Evolutionary conservation across 495 filamentous ascomycete species (phyloP).

Genomic region (Tuber aestivum): DNA sequence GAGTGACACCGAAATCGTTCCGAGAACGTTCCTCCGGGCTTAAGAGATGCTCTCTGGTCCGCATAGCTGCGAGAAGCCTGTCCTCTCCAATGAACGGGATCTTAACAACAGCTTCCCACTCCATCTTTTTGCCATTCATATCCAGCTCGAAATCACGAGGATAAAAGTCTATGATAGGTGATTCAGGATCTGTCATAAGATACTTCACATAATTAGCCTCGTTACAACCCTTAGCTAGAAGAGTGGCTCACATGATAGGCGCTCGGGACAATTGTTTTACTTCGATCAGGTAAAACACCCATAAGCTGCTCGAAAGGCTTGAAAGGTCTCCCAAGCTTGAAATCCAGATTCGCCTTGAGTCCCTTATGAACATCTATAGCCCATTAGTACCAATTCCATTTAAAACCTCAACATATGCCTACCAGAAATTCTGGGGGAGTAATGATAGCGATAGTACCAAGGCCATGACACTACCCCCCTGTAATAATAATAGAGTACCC

Average conservation of each 20-base stretch:
- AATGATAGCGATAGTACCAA: constrained; percentile 96
- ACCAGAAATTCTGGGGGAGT: constrained; percentile 93
- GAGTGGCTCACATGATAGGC: constrained; percentile 58
- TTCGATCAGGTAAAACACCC: constrained; percentile 95
- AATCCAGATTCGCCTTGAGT: constrained; percentile 78
- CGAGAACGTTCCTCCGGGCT: constrained; percentile 67
- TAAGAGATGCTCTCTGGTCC: constrained; percentile 68
- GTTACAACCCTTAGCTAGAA: not conserved
- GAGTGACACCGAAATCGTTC: constrained; percentile 82
- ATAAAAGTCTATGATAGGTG: constrained; percentile 98
- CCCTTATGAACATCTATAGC: constrained; percentile 77
- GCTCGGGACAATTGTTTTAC: constrained; percentile 85
- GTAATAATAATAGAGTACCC: constrained; percentile 98
- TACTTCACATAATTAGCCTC: constrained; percentile 43
- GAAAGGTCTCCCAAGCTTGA: constrained; percentile 90
- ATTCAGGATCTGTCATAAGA: constrained; percentile 82
- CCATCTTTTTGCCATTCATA: constrained; percentile 99
- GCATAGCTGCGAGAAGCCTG: constrained; percentile 77
- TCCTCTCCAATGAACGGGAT: constrained; percentile 97
- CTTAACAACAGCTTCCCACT: constrained; percentile 98
- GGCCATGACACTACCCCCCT: constrained; percentile 95
- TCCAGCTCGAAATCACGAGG: constrained; percentile 95
- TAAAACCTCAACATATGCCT: constrained; percentile 25
- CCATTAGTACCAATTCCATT: constrained; percentile 4
- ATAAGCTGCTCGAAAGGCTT: constrained; percentile 93